Conservation (phyloP, 129 eudicot genomes). For the Oenanthe sinensis region DNA sequence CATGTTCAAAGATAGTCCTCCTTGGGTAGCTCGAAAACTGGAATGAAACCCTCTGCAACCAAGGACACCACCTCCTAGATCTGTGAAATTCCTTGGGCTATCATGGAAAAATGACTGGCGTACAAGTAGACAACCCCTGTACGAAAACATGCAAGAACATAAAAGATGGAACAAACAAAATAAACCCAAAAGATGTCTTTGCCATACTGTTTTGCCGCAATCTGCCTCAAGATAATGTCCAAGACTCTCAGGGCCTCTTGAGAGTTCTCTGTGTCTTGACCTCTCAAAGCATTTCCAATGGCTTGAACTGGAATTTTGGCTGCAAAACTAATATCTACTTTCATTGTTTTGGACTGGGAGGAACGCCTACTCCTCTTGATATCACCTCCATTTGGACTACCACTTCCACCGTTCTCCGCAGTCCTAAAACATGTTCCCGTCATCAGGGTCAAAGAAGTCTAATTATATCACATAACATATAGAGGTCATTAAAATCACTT, state of each 20-base stretch:
- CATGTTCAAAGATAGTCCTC: slow-evolving; percentile 71
- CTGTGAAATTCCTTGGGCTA: slow-evolving; percentile 48
- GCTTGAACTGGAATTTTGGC: slow-evolving; percentile 72
- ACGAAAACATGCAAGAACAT: neutral
- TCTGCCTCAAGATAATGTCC: slow-evolving; percentile 63
- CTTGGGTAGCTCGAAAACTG: slow-evolving; percentile 69
- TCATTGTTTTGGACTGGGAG: slow-evolving; percentile 50
- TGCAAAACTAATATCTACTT: slow-evolving; percentile 64
- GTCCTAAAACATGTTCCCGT: neutral
- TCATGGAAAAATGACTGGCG: slow-evolving; percentile 72
- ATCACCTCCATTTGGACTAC: slow-evolving; percentile 42
- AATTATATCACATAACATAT: neutral
- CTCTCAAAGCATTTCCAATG: slow-evolving; percentile 52
- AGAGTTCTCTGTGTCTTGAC: slow-evolving; percentile 57
- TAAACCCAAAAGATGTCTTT: neutral
- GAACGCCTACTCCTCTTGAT: slow-evolving; percentile 47
- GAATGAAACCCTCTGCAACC: slow-evolving; percentile 89
- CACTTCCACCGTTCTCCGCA: slow-evolving; percentile 30
- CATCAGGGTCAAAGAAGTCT: neutral
- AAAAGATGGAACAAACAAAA: neutral
- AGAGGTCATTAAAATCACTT: neutral
- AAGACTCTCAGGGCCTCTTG: slow-evolving; percentile 69
- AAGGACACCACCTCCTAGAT: slow-evolving; percentile 85
- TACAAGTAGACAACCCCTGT: slow-evolving; percentile 72
- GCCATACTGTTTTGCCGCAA: slow-evolving; percentile 65